These are phyloP conservation scores for Alternaria gaisen DNA, from an alignment of 2,329 filamentous ascomycete species.

Conservation along the genomic window DNA sequence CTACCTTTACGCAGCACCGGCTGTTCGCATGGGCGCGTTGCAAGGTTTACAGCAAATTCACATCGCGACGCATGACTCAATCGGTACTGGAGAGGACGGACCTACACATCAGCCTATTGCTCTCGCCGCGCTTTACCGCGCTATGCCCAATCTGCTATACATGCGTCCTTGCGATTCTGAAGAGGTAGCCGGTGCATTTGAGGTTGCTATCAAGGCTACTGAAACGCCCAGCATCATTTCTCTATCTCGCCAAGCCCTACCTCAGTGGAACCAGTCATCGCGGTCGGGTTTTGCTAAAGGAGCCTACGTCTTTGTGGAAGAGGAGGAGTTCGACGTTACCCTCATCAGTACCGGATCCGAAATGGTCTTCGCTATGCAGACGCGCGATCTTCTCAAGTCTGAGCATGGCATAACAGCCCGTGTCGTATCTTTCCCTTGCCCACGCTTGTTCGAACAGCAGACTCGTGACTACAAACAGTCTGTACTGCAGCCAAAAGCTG, in stretches of 20 bases:
- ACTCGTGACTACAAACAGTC: slow-evolving; percentile 56
- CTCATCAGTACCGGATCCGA: slow-evolving; percentile 56
- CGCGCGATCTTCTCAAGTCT: slow-evolving; percentile 52
- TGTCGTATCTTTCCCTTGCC: slow-evolving; percentile 61
- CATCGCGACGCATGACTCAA: slow-evolving; percentile 66
- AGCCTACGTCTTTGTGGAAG: slow-evolving; percentile 58
- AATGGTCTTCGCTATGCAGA: slow-evolving; percentile 57
- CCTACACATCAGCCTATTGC: slow-evolving; percentile 71
- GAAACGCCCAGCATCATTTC: slow-evolving; percentile 59
- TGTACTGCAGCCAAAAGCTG: slow-evolving; percentile 54
- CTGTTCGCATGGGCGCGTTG: slow-evolving; percentile 68
- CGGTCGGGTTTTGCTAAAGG: slow-evolving; percentile 56
- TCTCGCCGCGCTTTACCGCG: slow-evolving; percentile 64
- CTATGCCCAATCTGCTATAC: slow-evolving; percentile 70
- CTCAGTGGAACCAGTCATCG: slow-evolving; percentile 45
- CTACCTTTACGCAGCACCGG: slow-evolving; percentile 66
- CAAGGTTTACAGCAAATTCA: slow-evolving; percentile 66
- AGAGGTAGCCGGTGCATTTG: slow-evolving; percentile 65
- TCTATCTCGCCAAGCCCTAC: slow-evolving; percentile 55
- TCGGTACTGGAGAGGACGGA: slow-evolving; percentile 65
- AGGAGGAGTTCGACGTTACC: slow-evolving; percentile 54
- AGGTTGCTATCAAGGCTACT: slow-evolving; percentile 54
- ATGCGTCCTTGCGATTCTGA: slow-evolving; percentile 68
- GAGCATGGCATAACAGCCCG: slow-evolving; percentile 53
- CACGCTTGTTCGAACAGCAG: slow-evolving; percentile 61